Evolutionary conservation across 768 basidiomycete species (phyloP), one percentile per base, ranked within the genome.

Genomic region (Lactarius deliciosus): DNA sequence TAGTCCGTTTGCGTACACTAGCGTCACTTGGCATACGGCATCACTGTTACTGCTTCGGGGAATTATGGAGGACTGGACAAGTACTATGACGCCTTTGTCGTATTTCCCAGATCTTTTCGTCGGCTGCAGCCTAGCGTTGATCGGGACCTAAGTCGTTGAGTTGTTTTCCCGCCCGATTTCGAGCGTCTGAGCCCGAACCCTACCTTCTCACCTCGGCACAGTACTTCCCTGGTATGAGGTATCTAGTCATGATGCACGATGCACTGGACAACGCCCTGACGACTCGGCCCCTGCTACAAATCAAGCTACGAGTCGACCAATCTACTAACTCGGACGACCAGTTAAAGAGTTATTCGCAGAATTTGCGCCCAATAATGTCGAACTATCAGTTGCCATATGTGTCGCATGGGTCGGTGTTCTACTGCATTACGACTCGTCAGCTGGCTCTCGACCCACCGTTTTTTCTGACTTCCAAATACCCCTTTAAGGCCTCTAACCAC

Each of bases 391-490:
- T 32, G 32, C 32, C 32, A 32, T 32, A 32, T 32, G 6, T 5
- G n/a, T 50, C n/a, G 22, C 50, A 53, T 15, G 22, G 22, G 11
- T 25, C 25, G 25, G 22, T 18, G 41, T 53, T 50, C 22, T 53
- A 7, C 22, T n/a, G 22, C 47, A 22, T 22, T 47, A 47, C 11
- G 10, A n/a, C 45, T 47, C n/a, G 22, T 50, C 47, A 50, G n/a
- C 22, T 50, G 47, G 47, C 45, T 7, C 47, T 50, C 47, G 47
- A 25, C 22, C 22, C 47, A 1, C 50, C 13, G 13, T 53, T 53
- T 22, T 53, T 53, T 53, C 22, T 53, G 50, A 53, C 25, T 53
- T 53, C 50, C 25, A 15, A 22, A 53, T 53, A 53, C 50, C 50
- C 4, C 2, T 53, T 53, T 13, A 4, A 11, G 25, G 50, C 25